phyloP scores from a whole-genome alignment of 2,329 filamentous ascomycete species.

The Colletotrichum theobromicola region DNA sequence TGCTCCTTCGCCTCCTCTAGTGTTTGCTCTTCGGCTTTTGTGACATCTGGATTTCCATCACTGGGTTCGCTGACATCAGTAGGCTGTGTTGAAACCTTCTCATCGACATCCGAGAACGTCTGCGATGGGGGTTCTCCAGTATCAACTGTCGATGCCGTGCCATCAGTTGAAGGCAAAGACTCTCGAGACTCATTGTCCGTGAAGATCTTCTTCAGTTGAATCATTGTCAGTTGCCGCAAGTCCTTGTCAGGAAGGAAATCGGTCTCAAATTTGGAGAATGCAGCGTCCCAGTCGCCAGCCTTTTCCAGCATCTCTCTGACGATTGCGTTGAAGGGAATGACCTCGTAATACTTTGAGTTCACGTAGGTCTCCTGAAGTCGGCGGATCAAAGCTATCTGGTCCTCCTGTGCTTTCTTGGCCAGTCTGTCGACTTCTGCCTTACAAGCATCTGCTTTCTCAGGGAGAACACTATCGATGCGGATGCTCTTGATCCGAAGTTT shows the following conservation, averaged over 20 bases:
- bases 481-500: slow-evolving; percentile 85
- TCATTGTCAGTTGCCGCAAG: slow-evolving; percentile 86
- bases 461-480: slow-evolving; percentile 87
- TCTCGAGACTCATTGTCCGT: slow-evolving; percentile 86
- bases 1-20: background rate
- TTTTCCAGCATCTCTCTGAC: slow-evolving; percentile 91
- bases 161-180: slow-evolving; percentile 73
- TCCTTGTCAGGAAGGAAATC: slow-evolving; percentile 98
- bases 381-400: slow-evolving; percentile 74
- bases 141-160: slow-evolving; percentile 61
- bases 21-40: slow-evolving; percentile 22
- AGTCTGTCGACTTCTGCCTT: slow-evolving; percentile 81
- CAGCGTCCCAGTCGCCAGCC: slow-evolving; percentile 90
- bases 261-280: slow-evolving; percentile 88
- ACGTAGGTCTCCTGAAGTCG: slow-evolving; percentile 91
- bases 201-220: slow-evolving; percentile 95
- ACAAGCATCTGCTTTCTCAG: slow-evolving; percentile 85
- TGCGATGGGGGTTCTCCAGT: slow-evolving; percentile 52
- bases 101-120: slow-evolving; percentile 50
- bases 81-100: slow-evolving; percentile 47
- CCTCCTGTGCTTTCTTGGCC: slow-evolving; percentile 80
- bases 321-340: slow-evolving; percentile 89
- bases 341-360: slow-evolving; percentile 93
- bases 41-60: slow-evolving; percentile 33
- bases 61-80: slow-evolving; percentile 41